Evolutionary conservation across 257 asterid species (phyloP).

Genomic region (Fraxinus anomala): DNA sequence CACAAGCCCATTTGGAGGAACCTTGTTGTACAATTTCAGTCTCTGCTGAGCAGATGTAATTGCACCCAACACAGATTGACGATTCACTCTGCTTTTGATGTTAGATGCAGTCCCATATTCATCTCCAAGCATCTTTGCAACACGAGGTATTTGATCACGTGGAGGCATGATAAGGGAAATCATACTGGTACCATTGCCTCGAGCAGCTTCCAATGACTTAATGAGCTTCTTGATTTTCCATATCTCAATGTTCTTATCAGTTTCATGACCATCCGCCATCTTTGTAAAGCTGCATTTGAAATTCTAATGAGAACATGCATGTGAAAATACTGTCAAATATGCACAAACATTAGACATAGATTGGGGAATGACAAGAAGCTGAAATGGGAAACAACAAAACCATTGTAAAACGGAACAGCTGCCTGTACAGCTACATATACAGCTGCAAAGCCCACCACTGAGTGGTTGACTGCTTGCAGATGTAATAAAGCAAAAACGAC

Average conservation of each 20-base stretch:
- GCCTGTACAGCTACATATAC: too few relatives aligned
- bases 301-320: too few relatives aligned
- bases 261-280: slow-evolving; percentile 30
- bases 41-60: slow-evolving; percentile 31
- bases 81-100: slow-evolving; percentile 31
- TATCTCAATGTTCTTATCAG: slow-evolving; percentile 25
- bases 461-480: too few relatives aligned
- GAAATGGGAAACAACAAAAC: too few relatives aligned
- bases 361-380: too few relatives aligned
- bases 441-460: too few relatives aligned
- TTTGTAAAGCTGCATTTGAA: too few relatives aligned
- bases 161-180: slow-evolving; percentile 32
- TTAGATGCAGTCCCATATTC: slow-evolving; percentile 30
- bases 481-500: too few relatives aligned
- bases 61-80: slow-evolving; percentile 30
- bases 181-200: slow-evolving; percentile 35
- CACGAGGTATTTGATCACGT: slow-evolving; percentile 28
- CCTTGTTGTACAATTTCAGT: slow-evolving; percentile 27
- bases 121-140: slow-evolving; percentile 31
- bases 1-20: slow-evolving; percentile 27
- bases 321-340: too few relatives aligned
- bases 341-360: too few relatives aligned
- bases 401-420: too few relatives aligned
- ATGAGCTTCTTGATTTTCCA: slow-evolving; percentile 29
- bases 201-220: slow-evolving; percentile 30